Conservation (phyloP, 78 protist genomes). For the Chrysochromulina tobinii region DNA sequence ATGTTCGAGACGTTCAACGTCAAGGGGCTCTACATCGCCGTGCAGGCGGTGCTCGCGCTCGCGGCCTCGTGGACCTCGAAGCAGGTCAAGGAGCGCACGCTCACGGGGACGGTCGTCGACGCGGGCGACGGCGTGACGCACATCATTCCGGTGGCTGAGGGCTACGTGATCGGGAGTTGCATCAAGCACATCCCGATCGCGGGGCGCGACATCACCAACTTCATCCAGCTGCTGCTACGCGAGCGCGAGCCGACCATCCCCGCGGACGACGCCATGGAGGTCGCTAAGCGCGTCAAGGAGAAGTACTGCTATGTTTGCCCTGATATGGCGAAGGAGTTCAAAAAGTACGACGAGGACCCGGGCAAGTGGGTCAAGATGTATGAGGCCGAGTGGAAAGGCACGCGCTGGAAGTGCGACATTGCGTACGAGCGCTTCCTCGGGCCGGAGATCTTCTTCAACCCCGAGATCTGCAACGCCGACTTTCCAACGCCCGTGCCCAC, state of each 20-base stretch:
- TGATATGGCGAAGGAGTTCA: slow-evolving; percentile 92
- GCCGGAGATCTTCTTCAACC: slow-evolving; percentile 99
- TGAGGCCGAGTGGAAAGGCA: slow-evolving; percentile 9
- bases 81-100: slow-evolving; percentile 50
- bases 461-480: slow-evolving; percentile 94
- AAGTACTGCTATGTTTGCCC: slow-evolving; percentile 90
- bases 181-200: slow-evolving; percentile 98
- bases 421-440: slow-evolving; percentile 99
- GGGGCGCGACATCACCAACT: slow-evolving; percentile 96
- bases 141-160: slow-evolving; percentile 96
- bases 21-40: slow-evolving; percentile 96
- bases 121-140: slow-evolving; percentile 99
- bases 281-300: slow-evolving; percentile 65
- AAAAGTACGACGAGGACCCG: slow-evolving; percentile 91
- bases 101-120: slow-evolving; percentile 98
- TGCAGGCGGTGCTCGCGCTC: slow-evolving; percentile 98
- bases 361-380: slow-evolving; percentile 71
- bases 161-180: slow-evolving; percentile 94
- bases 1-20: slow-evolving; percentile 99
- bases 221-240: slow-evolving; percentile 91
- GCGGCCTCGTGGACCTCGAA: slow-evolving; percentile 70
- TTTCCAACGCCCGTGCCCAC: slow-evolving; percentile 90
- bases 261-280: slow-evolving; percentile 88
- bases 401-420: slow-evolving; percentile 80
- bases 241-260: slow-evolving; percentile 93